phyloP scores from a whole-genome alignment of 805 yeast genomes.

The Ogataea parapolymorpha region DNA sequence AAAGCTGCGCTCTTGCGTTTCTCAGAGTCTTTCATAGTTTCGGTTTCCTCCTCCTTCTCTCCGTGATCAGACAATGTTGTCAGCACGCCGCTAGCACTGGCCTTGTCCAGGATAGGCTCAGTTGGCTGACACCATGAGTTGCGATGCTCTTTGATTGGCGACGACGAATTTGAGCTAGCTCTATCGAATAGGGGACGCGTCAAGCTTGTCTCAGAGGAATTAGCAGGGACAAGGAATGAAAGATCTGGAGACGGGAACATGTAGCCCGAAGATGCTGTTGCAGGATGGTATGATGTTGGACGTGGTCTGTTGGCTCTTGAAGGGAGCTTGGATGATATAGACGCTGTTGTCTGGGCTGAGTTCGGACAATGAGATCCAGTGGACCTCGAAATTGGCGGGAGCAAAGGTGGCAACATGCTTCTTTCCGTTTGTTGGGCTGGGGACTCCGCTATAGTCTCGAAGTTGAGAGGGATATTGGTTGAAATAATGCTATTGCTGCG shows the following conservation, averaged over 20 bases:
- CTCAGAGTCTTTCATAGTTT: slow-evolving; percentile 20
- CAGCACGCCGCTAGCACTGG: slow-evolving; percentile 31
- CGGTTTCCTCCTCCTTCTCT: slow-evolving; percentile 7
- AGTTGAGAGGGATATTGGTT: slow-evolving; percentile 17
- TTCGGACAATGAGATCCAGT: slow-evolving; percentile 8
- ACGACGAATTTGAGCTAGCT: slow-evolving; percentile 20
- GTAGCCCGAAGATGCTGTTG: slow-evolving; percentile 35
- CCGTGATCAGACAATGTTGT: slow-evolving; percentile 16
- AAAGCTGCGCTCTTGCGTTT: slow-evolving; percentile 33
- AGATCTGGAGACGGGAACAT: slow-evolving; percentile 29
- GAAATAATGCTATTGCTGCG: slow-evolving; percentile 18
- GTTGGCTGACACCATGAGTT: slow-evolving; percentile 31
- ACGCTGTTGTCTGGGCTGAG: slow-evolving; percentile 25
- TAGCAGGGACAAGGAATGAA: slow-evolving; percentile 28
- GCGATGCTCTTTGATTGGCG: slow-evolving; percentile 29
- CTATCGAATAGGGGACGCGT: slow-evolving; percentile 20
- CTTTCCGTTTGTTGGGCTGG: slow-evolving; percentile 29
- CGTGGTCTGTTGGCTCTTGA: slow-evolving; percentile 58
- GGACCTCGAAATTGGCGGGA: slow-evolving; percentile 26
- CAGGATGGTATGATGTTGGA: slow-evolving; percentile 83
- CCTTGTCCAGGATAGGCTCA: slow-evolving; percentile 33
- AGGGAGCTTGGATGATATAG: slow-evolving; percentile 19
- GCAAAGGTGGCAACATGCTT: slow-evolving; percentile 24
- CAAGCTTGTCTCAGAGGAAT: slow-evolving; percentile 23
- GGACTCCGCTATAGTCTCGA: slow-evolving; percentile 45